Evolutionary conservation across 352 stramenopile species (phyloP).

Genomic region (Thraustotheca clavata): DNA sequence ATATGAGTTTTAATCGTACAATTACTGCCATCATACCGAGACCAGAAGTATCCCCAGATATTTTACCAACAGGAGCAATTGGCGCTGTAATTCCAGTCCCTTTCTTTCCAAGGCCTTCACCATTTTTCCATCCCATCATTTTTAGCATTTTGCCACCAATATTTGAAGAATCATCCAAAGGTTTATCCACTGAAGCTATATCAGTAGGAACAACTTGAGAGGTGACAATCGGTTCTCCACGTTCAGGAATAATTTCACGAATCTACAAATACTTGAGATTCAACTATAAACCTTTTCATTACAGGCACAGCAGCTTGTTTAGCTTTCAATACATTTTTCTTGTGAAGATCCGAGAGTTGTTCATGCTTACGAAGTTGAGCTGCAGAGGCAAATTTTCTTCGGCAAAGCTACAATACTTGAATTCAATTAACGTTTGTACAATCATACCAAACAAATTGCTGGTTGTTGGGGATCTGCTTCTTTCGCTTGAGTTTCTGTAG

Average conservation of each 20-base stretch:
- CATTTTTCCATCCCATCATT: constrained; percentile 83
- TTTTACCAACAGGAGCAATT: constrained; percentile 25
- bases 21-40: neutral
- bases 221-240: neutral
- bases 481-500: neutral
- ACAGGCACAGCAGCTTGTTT: constrained; percentile 30
- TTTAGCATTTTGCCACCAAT: constrained; percentile 83
- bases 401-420: constrained; percentile 60
- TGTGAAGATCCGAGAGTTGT: constrained; percentile 60
- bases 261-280: neutral
- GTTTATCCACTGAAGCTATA: constrained; percentile 11
- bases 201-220: neutral
- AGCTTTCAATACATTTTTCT: constrained; percentile 65
- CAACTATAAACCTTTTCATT: no score
- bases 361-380: constrained; percentile 74
- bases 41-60: constrained; percentile 11
- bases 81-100: constrained; percentile 68
- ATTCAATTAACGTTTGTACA: neutral
- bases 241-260: neutral
- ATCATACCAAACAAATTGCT: constrained; percentile 70
- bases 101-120: constrained; percentile 70
- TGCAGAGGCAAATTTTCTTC: constrained; percentile 68
- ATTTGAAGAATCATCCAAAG: constrained; percentile 9
- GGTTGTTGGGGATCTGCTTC: constrained; percentile 25
- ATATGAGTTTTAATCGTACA: neutral